Evolutionary conservation across 768 basidiomycete genomes (phyloP).

Genomic region (Glaciozyma antarctica): DNA sequence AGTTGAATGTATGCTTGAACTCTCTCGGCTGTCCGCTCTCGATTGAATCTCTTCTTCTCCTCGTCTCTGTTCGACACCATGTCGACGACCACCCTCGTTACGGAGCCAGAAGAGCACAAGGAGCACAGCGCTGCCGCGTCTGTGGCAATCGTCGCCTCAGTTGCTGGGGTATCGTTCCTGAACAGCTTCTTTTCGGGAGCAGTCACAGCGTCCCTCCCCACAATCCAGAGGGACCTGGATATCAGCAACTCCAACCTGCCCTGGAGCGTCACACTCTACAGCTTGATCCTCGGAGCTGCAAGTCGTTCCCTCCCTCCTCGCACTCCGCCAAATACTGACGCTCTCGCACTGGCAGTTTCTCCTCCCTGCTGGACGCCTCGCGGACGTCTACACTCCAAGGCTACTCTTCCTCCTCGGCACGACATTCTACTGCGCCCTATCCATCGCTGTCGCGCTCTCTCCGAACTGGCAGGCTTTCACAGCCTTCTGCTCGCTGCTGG

Average conservation of each 20-base stretch:
- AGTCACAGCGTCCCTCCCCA: not conserved
- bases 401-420: conserved; percentile 57
- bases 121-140: too few species aligned
- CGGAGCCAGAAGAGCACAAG: too few species aligned
- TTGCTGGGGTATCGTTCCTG: not conserved
- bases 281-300: not conserved
- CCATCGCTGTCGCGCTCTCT: conserved; percentile 58
- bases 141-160: not conserved
- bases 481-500: not conserved
- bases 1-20: too few species aligned
- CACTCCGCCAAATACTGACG: not conserved
- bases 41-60: too few species aligned
- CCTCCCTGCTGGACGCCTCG: conserved; percentile 65
- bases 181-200: not conserved
- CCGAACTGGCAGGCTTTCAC: conserved; percentile 28
- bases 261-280: not conserved
- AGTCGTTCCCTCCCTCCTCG: not conserved
- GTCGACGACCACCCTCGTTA: too few species aligned
- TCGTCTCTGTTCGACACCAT: too few species aligned
- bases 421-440: conserved; percentile 48
- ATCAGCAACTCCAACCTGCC: not conserved
- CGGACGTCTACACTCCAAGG: conserved; percentile 65
- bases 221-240: not conserved
- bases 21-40: too few species aligned
- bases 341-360: conserved; percentile 42